Evolutionary conservation across 1,284 basidiomycete genomes (phyloP), one percentile per base, ranked within the genome.

Genomic region (Ganoderma meredithae): DNA sequence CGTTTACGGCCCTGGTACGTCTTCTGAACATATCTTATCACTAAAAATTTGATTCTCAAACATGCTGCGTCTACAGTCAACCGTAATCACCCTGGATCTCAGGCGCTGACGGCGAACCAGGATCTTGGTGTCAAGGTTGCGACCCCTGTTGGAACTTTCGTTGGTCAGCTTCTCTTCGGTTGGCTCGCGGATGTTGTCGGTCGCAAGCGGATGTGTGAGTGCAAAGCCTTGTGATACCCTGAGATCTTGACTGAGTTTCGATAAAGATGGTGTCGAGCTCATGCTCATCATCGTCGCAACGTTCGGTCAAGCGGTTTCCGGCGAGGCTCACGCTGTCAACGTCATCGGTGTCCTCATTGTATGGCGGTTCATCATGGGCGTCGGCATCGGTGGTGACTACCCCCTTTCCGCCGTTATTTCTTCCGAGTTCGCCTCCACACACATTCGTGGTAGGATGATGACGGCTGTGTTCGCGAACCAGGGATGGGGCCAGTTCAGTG

Each of bases 61-160:
- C n/a, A 22, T 25, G 47, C 25, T 1, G 12, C 10, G 22, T 22
- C n/a, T 13, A 52, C 22, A 52, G 47, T 52, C n/a, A 52, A 27
- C 27, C 59, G 40, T 8, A 15, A 31, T 33, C 9, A 40, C n/a
- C 31, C 39, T 58, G 22, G 40, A 6, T 19, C 9, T 62, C 77
- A 77, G 78, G 55, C 62, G 36, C 81, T 92, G 67, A 85, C 83
- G 56, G 69, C 82, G 44, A 86, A 88, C 74, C 90, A 94, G 76
- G 86, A 90, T 72, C 86, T 94, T 36, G 91, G 92, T 66, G 79
- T 95, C 79, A 95, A 95, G 79, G 90, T 91, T n/a, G 90, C 93
- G 0, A 90, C 86, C 0, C 89, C 88, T 31, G 81, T 89, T 52
- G 88, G 89, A 19, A 90, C 86, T 27, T 76, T 92, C 61, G 75